Conservation (phyloP, 129 eudicot species). For the Centaurea solstitialis region DNA sequence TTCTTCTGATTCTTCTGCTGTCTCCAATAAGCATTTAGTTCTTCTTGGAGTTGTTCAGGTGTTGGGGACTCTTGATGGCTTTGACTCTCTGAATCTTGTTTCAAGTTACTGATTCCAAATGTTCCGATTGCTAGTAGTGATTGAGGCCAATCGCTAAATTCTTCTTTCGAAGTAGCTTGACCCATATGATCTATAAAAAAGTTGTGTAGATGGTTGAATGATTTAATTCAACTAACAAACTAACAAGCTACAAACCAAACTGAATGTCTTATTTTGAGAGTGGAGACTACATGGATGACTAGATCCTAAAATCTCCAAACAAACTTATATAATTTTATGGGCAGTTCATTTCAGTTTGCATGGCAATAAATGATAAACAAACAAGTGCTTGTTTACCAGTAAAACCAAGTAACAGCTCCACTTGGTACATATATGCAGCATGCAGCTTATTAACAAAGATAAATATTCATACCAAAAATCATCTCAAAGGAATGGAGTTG, state of each 20-base stretch:
- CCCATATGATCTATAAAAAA: constrained; percentile 28
- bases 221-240: neutral
- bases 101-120: constrained; percentile 51
- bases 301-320: neutral
- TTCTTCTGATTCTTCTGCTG: constrained; percentile 17
- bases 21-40: constrained; percentile 30
- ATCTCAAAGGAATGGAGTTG: neutral
- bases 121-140: constrained; percentile 83
- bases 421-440: neutral
- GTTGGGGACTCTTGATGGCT: constrained; percentile 24
- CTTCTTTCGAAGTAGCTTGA: constrained; percentile 54
- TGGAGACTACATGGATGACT: neutral
- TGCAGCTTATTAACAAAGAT: neutral
- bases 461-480: neutral
- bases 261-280: neutral
- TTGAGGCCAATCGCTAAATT: constrained; percentile 86
- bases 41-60: constrained; percentile 48
- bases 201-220: neutral
- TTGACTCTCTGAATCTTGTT: constrained; percentile 35
- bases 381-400: neutral
- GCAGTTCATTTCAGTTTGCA: neutral
- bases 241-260: neutral
- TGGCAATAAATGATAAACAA: constrained; percentile 4
- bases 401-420: neutral
- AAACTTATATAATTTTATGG: neutral